Conservation (phyloP, 2,329 filamentous ascomycete species). For the Cladophialophora carrionii region DNA sequence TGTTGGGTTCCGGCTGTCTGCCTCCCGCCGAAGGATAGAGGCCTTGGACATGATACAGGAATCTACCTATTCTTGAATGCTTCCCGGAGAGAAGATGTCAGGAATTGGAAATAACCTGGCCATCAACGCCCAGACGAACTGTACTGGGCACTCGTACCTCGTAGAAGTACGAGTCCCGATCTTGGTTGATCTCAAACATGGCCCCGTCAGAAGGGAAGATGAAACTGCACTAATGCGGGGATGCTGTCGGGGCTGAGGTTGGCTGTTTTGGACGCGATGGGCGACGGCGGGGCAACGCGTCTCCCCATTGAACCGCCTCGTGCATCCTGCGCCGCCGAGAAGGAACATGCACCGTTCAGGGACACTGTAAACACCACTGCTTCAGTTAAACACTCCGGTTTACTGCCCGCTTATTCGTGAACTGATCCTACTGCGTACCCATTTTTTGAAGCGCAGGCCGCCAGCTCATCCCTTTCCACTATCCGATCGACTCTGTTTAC, state of each 20-base stretch:
- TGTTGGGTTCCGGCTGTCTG: not conserved
- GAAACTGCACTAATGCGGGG: constrained; percentile 26
- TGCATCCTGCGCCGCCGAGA: constrained; percentile 15
- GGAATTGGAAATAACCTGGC: not conserved
- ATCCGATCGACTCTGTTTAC: constrained; percentile 3
- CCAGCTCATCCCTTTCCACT: constrained; percentile 2
- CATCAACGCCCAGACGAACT: not conserved
- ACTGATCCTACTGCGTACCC: not conserved
- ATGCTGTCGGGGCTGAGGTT: not conserved
- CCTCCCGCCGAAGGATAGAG: not conserved
- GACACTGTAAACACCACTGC: constrained; percentile 14
- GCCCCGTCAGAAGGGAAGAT: constrained; percentile 5
- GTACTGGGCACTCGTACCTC: not conserved
- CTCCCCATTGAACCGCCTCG: constrained; percentile 20
- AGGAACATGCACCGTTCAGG: constrained; percentile 17
- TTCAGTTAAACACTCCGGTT: constrained; percentile 6
- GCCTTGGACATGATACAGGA: not conserved
- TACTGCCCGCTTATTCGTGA: constrained; percentile 1
- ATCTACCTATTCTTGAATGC: not conserved
- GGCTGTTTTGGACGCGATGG: constrained; percentile 27
- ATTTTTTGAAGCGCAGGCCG: not conserved
- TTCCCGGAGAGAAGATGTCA: not conserved
- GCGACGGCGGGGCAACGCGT: constrained; percentile 24
- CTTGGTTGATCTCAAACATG: constrained; percentile 10
- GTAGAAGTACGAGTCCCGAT: not conserved